These are phyloP conservation scores for Micractinium sp. DNA, from an alignment of 139 green algal species.

Conservation along the genomic window DNA sequence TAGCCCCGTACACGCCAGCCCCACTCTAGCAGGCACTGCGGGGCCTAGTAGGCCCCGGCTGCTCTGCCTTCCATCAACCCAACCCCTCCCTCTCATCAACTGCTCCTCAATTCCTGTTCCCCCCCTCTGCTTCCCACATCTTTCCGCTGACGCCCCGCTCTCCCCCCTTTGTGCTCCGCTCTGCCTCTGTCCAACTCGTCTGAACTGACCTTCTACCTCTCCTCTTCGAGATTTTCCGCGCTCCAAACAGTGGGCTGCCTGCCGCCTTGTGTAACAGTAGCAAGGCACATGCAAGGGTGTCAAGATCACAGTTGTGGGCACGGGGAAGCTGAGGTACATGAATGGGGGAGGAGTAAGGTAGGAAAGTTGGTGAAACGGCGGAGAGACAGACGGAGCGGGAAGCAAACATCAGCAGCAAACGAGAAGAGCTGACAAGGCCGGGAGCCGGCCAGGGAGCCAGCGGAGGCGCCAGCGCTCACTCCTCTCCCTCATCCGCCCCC, in stretches of 20 bases:
- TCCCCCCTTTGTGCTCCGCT: not conserved
- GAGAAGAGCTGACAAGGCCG: too few species aligned
- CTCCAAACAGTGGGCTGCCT: not conserved
- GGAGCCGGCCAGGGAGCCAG: too few species aligned
- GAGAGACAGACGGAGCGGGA: not conserved
- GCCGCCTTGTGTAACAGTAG: too few species aligned
- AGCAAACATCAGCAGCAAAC: not conserved
- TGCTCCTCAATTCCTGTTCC: too few species aligned
- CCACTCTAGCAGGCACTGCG: not conserved
- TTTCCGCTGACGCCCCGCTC: not conserved
- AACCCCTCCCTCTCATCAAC: too few species aligned
- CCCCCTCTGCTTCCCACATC: not conserved
- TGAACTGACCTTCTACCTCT: not conserved
- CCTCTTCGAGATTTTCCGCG: not conserved
- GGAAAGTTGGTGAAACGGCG: not conserved
- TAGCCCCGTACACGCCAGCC: not conserved
- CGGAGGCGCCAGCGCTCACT: too few species aligned
- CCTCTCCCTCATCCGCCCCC: conserved; percentile 9
- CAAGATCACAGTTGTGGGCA: too few species aligned
- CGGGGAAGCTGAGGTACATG: too few species aligned
- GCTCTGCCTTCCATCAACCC: too few species aligned
- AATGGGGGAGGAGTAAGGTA: not conserved
- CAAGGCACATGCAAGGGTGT: too few species aligned
- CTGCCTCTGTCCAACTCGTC: not conserved
- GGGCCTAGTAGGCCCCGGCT: too few species aligned